A percentile compares a stretch with the other conserved stretches of the same genome.
These are phyloP conservation scores for Viola odorata DNA, from an alignment of 345 rosid species.

Conservation along the genomic window DNA sequence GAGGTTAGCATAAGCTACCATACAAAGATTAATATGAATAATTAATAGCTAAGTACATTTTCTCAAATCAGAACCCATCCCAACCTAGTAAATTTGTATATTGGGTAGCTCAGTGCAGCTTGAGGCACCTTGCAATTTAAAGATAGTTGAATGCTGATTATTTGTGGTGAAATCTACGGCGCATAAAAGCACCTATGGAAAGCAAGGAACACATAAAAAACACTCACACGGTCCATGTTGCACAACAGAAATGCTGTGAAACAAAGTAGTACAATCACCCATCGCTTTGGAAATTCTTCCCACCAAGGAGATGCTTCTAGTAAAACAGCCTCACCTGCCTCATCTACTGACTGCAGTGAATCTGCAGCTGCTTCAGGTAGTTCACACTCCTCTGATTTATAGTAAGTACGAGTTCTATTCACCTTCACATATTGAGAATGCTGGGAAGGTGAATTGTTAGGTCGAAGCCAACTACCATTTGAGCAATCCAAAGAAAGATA, in stretches of 20 bases:
- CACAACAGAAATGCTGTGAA: conserved; percentile 75
- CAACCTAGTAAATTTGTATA: not conserved
- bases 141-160: not conserved
- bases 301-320: conserved; percentile 61
- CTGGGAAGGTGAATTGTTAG: not conserved
- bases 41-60: not conserved
- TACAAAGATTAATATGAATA: not conserved
- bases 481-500: conserved; percentile 3
- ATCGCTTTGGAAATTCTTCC: conserved; percentile 78
- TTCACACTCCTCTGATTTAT: conserved; percentile 84
- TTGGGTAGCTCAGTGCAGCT: conserved; percentile 3
- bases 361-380: conserved; percentile 48
- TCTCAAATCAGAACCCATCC: not conserved
- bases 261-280: conserved; percentile 83
- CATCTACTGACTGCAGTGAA: conserved; percentile 43
- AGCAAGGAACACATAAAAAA: not conserved
- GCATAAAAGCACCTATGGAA: not conserved
- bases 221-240: conserved; percentile 96
- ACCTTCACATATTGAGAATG: not conserved
- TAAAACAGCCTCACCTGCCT: conserved; percentile 48
- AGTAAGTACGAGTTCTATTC: conserved; percentile 33
- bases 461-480: conserved; percentile 1
- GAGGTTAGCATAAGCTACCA: conserved; percentile 9
- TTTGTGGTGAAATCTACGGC: not conserved
- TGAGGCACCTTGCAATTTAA: conserved; percentile 1